A percentile compares a stretch with the other conserved stretches of the same genome.
Conservation (phyloP, 2,329 filamentous ascomycete species). For the Penicillium corylophilum region DNA sequence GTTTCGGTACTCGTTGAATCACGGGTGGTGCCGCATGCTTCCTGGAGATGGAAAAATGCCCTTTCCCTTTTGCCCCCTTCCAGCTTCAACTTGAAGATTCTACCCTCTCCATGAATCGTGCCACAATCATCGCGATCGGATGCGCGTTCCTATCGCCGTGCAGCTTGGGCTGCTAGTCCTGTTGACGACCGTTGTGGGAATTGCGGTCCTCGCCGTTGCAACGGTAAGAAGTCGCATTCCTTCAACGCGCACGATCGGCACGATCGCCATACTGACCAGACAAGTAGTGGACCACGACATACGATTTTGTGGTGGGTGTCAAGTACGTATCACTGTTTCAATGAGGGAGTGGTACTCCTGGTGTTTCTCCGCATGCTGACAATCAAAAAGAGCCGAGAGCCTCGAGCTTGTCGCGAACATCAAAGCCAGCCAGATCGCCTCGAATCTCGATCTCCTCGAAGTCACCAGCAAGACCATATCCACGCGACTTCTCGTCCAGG, state of each 20-base stretch:
- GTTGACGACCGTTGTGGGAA: constrained; percentile 68
- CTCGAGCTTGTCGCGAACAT: constrained; percentile 79
- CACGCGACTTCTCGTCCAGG: constrained; percentile 59
- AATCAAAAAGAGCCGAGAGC: constrained; percentile 50
- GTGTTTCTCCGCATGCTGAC: constrained; percentile 4
- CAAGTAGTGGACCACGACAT: constrained; percentile 58
- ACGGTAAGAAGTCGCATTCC: constrained; percentile 22
- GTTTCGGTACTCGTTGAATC: not conserved
- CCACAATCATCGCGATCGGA: constrained; percentile 35
- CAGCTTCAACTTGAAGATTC: not conserved
- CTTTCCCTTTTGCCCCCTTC: not conserved
- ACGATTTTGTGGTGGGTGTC: constrained; percentile 59
- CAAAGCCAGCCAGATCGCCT: constrained; percentile 77
- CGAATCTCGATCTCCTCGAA: constrained; percentile 76
- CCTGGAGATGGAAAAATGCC: not conserved
- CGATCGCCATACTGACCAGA: not conserved
- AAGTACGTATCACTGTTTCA: constrained; percentile 34
- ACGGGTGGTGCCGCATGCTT: not conserved
- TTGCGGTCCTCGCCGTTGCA: constrained; percentile 77
- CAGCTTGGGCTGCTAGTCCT: constrained; percentile 82
- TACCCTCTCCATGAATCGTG: not conserved
- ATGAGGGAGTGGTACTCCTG: not conserved
- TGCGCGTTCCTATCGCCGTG: constrained; percentile 85
- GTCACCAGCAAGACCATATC: constrained; percentile 70
- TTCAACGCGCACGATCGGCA: not conserved